Evolutionary conservation across 495 filamentous ascomycete species (phyloP), one percentile per base, ranked within the genome.

Genomic region (Tuber umbilicatum): DNA sequence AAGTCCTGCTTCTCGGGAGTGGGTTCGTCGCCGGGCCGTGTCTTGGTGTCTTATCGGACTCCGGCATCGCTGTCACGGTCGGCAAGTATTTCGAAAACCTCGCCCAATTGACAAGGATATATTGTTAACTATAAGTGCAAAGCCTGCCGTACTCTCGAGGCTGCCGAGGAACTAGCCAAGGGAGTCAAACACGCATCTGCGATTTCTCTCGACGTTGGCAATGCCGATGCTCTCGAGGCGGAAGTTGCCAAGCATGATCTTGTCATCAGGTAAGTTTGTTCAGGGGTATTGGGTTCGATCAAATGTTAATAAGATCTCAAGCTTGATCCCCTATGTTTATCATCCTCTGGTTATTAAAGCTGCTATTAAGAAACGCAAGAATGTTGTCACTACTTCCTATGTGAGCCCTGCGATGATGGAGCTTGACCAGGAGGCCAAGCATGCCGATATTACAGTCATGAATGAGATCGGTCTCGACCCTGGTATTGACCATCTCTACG

Each of bases 341-440:
- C 95, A 99, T 84, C 91, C 91, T 69, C 85, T 85, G 55, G 94
- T 97, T 74, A 96, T 98, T 87, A 94, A 96, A 86, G 89, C 90
- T n/a, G 95, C 94, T 42, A 97, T 98, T 83, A 88, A 90, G 75
- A 87, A 90, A 74, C 97, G 97, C 91, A 96, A 91, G 85, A 85
- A 98, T 86, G 94, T 98, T 71, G 95, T 98, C 71, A 97, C 95
- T 60, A 98, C 95, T n/a, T 92, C 89, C 74, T 97, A 98, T 80
- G 91, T 97, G 69, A 95, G 92, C 2, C 93, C 94, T 0, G 93
- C 93, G 40, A 97, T 99, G 94, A 80, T 89, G 84, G 95, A 93
- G 85, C 87, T 99, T 41, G 93, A 97, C 74, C 85, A 88, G 73
- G 87, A 90, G 76, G 89, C 88, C 82, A 97, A 97, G 87, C 90